Percentiles rank a stretch among this genome's conserved stretches.
Conservation (phyloP, 164 flowering plant genomes). For the Sextonia rubra region DNA sequence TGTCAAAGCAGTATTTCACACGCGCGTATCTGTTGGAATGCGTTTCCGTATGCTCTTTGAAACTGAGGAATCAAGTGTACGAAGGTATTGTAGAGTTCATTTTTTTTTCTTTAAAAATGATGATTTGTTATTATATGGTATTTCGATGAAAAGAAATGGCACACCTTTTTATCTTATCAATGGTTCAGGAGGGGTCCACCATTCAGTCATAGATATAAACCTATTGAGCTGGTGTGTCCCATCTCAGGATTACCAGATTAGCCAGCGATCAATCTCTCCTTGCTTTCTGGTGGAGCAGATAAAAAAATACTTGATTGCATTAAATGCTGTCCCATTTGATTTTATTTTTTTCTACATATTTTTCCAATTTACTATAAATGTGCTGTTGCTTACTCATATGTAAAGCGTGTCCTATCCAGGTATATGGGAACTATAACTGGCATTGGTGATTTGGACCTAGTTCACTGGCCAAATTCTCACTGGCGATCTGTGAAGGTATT, state of each 20-base stretch:
- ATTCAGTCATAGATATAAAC: neutral
- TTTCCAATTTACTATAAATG: neutral
- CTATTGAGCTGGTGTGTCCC: neutral
- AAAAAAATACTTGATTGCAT: too few species aligned
- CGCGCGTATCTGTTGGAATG: conserved; percentile 91
- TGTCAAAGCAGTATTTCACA: conserved; percentile 75
- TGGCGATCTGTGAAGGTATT: conserved; percentile 92
- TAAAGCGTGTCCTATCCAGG: conserved; percentile 28
- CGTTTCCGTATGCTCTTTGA: conserved; percentile 91
- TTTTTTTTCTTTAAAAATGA: neutral
- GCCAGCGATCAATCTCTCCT: neutral
- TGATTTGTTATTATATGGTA: neutral
- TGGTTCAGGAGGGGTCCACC: neutral
- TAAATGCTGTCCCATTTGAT: neutral
- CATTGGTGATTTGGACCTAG: conserved; percentile 69
- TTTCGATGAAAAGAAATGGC: neutral
- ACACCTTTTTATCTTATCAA: too few species aligned
- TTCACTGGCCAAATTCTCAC: conserved; percentile 85
- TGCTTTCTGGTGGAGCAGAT: neutral
- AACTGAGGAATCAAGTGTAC: conserved; percentile 88
- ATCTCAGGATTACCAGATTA: neutral
- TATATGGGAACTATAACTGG: conserved; percentile 96
- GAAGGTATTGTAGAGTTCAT: conserved; percentile 43
- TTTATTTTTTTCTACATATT: too few species aligned
- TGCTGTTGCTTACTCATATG: neutral